phyloP scores from a whole-genome alignment of 108 stramenopile species.

The Fistulifera solaris region DNA sequence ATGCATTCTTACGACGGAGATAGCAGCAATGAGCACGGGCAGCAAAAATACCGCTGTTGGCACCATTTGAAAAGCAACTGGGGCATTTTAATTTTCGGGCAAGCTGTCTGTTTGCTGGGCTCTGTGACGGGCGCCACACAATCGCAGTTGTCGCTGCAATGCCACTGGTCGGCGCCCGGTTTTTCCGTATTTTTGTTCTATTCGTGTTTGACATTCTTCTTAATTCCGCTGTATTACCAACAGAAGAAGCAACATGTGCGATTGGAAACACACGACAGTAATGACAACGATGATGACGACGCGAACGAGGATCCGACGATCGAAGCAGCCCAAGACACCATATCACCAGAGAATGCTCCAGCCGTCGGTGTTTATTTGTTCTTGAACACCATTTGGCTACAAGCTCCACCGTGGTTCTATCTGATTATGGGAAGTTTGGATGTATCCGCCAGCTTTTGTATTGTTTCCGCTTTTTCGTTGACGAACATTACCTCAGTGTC shows the following conservation, averaged over 20 bases:
- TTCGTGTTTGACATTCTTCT: slow-evolving; percentile 27
- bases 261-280: slow-evolving; percentile 8
- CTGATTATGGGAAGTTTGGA: slow-evolving; percentile 74
- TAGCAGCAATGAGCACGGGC: too few species aligned
- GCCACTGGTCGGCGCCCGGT: slow-evolving; percentile 30
- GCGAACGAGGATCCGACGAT: slow-evolving; percentile 8
- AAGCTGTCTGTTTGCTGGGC: slow-evolving; percentile 37
- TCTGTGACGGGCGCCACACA: slow-evolving; percentile 50
- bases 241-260: not conserved
- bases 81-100: slow-evolving; percentile 43
- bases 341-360: not conserved
- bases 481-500: slow-evolving; percentile 89
- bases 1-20: too few species aligned
- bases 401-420: slow-evolving; percentile 41
- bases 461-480: slow-evolving; percentile 80
- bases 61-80: slow-evolving; percentile 10
- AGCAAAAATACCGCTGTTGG: too few species aligned
- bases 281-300: slow-evolving; percentile 12
- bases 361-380: not conserved
- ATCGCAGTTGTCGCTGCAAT: slow-evolving; percentile 39
- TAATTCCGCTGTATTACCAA: slow-evolving; percentile 19
- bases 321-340: not conserved
- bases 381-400: slow-evolving; percentile 18
- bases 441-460: slow-evolving; percentile 87
- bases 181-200: slow-evolving; percentile 41